Evolutionary conservation across 2,329 filamentous ascomycete species (phyloP), one percentile per base, ranked within the genome.

Genomic region (Neurospora sp.): DNA sequence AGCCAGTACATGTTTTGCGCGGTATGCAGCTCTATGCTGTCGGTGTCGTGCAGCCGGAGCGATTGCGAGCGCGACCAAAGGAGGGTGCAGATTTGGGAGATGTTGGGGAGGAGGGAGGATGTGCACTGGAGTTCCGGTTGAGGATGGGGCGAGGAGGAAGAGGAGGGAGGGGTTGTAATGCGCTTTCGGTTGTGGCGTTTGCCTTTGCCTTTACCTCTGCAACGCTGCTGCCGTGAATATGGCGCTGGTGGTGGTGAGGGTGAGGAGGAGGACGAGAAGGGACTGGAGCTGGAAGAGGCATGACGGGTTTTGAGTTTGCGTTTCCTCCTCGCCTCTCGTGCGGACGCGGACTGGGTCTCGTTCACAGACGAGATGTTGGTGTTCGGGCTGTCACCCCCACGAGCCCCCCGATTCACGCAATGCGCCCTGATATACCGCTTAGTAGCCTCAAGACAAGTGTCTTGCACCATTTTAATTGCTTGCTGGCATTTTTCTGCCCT

Each of bases 401-500:
- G 68, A n/a, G 38, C 65, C 28, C 38, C 41, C 41, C 37, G 33
- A 41, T 67, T 68, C 19, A 8, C 39, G 6, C 23, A 40, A 66
- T 72, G 66, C 1, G 66, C 39, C 5, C 36, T 12, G 36, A 73
- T 69, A 41, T 70, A 72, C 52, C 66, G 28, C 38, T 71, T 41
- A 0, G 65, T 73, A 19, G 72, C 72, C n/a, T 38, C 65, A 10
- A 73, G 68, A 66, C 72, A 72, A 33, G 70, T 72, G 11, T 66
- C 36, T 28, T 70, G 39, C 17, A 71, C 43, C 23, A 38, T 28
- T 6, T 70, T 12, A 3, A 52, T 57, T 3, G 17, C 40, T 4
- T 62, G 40, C 10, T 6, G 6, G 52, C 36, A 62, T 36, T 28
- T 28, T 28, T 28, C 28, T 15, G 46, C 23, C 46, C 12, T 4